Evolutionary conservation across 495 filamentous ascomycete species (phyloP).

Genomic region (Oleoguttula mirabilis): DNA sequence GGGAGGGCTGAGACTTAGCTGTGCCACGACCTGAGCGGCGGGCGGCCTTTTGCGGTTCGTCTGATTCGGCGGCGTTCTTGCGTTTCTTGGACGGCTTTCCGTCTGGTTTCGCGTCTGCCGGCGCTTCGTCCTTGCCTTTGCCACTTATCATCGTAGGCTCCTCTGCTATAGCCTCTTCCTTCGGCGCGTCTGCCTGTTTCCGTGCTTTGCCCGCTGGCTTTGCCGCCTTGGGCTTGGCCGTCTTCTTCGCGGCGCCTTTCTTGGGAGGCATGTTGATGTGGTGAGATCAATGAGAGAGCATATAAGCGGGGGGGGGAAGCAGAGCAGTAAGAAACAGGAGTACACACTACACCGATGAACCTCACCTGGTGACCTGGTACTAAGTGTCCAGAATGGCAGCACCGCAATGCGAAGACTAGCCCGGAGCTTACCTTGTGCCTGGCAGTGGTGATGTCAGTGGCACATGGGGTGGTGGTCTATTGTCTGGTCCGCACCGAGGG

Average conservation of each 20-base stretch:
- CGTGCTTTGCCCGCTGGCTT: neutral
- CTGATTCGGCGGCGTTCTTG: conserved; percentile 7
- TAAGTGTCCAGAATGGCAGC: too few species aligned
- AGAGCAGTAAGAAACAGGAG: too few species aligned
- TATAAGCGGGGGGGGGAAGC: neutral
- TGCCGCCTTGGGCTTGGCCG: neutral
- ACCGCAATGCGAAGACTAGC: too few species aligned
- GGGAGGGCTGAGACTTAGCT: conserved; percentile 8
- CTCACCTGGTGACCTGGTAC: too few species aligned
- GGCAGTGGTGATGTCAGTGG: too few species aligned
- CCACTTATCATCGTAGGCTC: neutral
- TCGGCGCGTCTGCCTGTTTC: neutral
- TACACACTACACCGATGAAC: too few species aligned
- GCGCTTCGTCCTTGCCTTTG: neutral
- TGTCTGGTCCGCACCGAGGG: too few species aligned
- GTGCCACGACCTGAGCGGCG: conserved; percentile 14
- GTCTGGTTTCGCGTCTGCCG: neutral
- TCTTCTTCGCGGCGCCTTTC: conserved; percentile 6
- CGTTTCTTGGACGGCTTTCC: conserved; percentile 14
- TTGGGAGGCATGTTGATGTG: conserved; percentile 5
- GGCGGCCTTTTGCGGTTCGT: conserved; percentile 17
- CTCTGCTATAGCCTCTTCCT: neutral
- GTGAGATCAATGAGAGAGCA: neutral
- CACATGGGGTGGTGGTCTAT: too few species aligned
- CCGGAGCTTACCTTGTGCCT: too few species aligned